A percentile compares a stretch with the other conserved stretches of the same genome.
phyloP scores from a whole-genome alignment of 176 grass and related monocot genomes.

The Avena eriantha region DNA sequence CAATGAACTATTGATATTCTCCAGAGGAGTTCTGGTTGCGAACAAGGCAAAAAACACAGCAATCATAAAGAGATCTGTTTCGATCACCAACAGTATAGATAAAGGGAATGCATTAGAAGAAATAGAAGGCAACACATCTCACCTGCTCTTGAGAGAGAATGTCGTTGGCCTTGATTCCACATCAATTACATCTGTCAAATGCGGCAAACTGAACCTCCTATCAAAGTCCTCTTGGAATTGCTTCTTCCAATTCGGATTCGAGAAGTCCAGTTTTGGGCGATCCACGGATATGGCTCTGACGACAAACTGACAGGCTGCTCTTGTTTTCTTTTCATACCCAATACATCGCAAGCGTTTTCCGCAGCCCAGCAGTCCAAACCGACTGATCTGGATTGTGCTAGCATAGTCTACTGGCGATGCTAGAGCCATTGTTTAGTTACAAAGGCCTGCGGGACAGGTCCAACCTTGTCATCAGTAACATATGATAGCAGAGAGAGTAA shows the following conservation, averaged over 20 bases:
- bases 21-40: conserved; percentile 60
- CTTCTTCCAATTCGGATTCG: conserved; percentile 74
- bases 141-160: conserved; percentile 92
- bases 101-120: conserved; percentile 1
- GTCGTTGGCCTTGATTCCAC: conserved; percentile 75
- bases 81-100: background rate
- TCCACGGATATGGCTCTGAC: conserved; percentile 51
- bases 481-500: background rate
- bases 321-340: conserved; percentile 34
- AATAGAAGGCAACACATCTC: background rate
- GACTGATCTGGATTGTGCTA: conserved; percentile 34
- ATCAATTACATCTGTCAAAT: conserved; percentile 84
- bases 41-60: conserved; percentile 37
- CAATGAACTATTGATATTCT: conserved; percentile 56
- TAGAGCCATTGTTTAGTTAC: conserved; percentile 52
- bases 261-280: conserved; percentile 58
- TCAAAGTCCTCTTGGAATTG: conserved; percentile 87
- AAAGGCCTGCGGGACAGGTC: conserved; percentile 36
- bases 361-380: conserved; percentile 8
- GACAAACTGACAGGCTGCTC: conserved; percentile 25
- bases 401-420: conserved; percentile 40
- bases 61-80: conserved; percentile 27
- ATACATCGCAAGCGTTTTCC: conserved; percentile 8
- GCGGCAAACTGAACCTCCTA: conserved; percentile 80
- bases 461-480: conserved; percentile 33